Conservation (phyloP, 2,329 filamentous ascomycete genomes). For the Curvularia hawaiiensis region DNA sequence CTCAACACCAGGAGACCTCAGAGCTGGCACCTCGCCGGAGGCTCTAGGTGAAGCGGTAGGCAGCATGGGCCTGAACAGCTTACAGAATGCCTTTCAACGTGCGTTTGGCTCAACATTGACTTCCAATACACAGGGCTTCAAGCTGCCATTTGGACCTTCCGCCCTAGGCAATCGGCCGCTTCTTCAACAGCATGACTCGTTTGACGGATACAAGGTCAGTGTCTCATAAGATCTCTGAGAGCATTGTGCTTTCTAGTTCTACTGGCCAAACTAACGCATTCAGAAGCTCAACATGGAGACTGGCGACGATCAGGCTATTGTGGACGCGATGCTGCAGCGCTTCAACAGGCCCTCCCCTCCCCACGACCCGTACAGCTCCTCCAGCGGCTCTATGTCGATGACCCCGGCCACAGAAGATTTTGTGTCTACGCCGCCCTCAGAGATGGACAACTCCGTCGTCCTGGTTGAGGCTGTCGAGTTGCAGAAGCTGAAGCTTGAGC, state of each 20-base stretch:
- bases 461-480: conserved; percentile 62
- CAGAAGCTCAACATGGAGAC: conserved; percentile 56
- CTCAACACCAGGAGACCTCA: conserved; percentile 38
- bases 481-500: conserved; percentile 70
- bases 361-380: conserved; percentile 61
- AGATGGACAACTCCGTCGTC: conserved; percentile 31
- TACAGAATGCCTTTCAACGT: conserved; percentile 25
- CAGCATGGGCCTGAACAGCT: conserved; percentile 29
- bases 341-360: conserved; percentile 62
- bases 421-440: conserved; percentile 37
- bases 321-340: conserved; percentile 73
- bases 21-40: conserved; percentile 44
- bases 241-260: neutral
- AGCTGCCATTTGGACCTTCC: conserved; percentile 48
- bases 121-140: conserved; percentile 44
- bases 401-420: conserved; percentile 66
- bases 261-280: conserved; percentile 40
- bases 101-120: conserved; percentile 41
- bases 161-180: conserved; percentile 39
- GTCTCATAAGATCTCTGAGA: neutral
- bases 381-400: conserved; percentile 65
- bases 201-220: conserved; percentile 43
- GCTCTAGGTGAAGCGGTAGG: conserved; percentile 43
- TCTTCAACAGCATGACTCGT: conserved; percentile 25
- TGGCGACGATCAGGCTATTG: conserved; percentile 35